These are phyloP conservation scores for Fusarium nurragi DNA, from an alignment of 2,329 filamentous ascomycete species.

Conservation along the genomic window DNA sequence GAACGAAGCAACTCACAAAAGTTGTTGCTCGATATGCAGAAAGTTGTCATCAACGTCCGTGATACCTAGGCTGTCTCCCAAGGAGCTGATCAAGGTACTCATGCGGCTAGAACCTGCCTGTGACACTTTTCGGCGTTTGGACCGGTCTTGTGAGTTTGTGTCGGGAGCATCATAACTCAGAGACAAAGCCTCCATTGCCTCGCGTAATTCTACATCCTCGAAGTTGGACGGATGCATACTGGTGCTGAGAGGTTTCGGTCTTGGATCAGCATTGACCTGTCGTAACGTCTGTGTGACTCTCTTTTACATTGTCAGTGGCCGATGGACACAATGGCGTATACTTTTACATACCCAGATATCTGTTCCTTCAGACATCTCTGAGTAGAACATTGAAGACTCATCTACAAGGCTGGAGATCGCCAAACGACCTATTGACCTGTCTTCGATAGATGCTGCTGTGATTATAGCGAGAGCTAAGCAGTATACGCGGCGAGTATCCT, in stretches of 20 bases:
- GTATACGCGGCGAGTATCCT: slow-evolving; percentile 48
- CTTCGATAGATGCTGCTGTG: slow-evolving; percentile 48
- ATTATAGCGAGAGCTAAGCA: slow-evolving; percentile 53
- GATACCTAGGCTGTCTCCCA: slow-evolving; percentile 47
- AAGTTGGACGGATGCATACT: slow-evolving; percentile 46
- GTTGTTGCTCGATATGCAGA: slow-evolving; percentile 48
- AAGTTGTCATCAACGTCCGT: slow-evolving; percentile 37
- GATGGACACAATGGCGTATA: background rate
- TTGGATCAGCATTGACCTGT: slow-evolving; percentile 38
- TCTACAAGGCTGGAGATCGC: slow-evolving; percentile 56
- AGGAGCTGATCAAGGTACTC: slow-evolving; percentile 28
- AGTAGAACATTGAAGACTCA: slow-evolving; percentile 52
- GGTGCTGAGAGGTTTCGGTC: slow-evolving; percentile 37
- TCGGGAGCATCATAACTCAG: slow-evolving; percentile 44
- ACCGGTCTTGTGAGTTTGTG: slow-evolving; percentile 20
- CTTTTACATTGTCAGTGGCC: slow-evolving; percentile 41
- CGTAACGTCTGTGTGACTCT: slow-evolving; percentile 45
- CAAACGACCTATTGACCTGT: slow-evolving; percentile 51
- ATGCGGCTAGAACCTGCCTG: slow-evolving; percentile 32
- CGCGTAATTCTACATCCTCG: slow-evolving; percentile 43
- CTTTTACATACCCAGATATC: slow-evolving; percentile 54
- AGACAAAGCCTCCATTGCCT: slow-evolving; percentile 44
- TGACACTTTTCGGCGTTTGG: slow-evolving; percentile 47
- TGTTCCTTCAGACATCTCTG: slow-evolving; percentile 46
- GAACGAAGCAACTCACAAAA: slow-evolving; percentile 57